Conservation (phyloP, 2,329 filamentous ascomycete genomes). For the Xylariaceae sp. region DNA sequence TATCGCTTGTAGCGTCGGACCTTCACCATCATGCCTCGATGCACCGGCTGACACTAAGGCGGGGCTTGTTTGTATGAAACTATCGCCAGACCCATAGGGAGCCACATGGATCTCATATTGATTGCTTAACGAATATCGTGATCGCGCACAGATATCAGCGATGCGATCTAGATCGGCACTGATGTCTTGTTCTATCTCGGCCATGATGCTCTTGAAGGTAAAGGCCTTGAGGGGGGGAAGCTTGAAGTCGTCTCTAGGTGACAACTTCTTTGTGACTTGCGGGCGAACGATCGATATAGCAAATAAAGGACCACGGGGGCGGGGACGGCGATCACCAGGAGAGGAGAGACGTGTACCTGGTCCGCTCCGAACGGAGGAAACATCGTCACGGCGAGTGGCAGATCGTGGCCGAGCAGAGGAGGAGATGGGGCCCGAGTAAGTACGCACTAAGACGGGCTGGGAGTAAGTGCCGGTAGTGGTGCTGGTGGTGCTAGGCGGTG, state of each 20-base stretch:
- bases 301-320: constrained; percentile 34
- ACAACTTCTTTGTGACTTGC: constrained; percentile 37
- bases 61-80: constrained; percentile 36
- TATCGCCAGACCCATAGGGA: constrained; percentile 53
- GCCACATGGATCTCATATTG: constrained; percentile 62
- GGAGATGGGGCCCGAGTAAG: constrained; percentile 49
- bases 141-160: constrained; percentile 61
- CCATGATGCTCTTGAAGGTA: constrained; percentile 59
- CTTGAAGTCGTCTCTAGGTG: constrained; percentile 35
- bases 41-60: constrained; percentile 28
- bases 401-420: constrained; percentile 31
- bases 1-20: constrained; percentile 53
- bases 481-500: constrained; percentile 26
- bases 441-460: constrained; percentile 60
- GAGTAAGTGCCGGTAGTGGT: constrained; percentile 47
- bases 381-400: constrained; percentile 26
- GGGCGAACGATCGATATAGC: constrained; percentile 40
- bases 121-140: constrained; percentile 59
- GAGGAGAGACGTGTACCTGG: constrained; percentile 19
- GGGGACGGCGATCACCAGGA: constrained; percentile 21
- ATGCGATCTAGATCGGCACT: constrained; percentile 57
- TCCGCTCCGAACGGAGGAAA: constrained; percentile 22
- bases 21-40: constrained; percentile 26
- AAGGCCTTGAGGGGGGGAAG: constrained; percentile 59
- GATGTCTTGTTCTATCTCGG: constrained; percentile 49